These are phyloP conservation scores for Rutstroemia sp. DNA, from an alignment of 2,329 filamentous ascomycete genomes.

Conservation along the genomic window DNA sequence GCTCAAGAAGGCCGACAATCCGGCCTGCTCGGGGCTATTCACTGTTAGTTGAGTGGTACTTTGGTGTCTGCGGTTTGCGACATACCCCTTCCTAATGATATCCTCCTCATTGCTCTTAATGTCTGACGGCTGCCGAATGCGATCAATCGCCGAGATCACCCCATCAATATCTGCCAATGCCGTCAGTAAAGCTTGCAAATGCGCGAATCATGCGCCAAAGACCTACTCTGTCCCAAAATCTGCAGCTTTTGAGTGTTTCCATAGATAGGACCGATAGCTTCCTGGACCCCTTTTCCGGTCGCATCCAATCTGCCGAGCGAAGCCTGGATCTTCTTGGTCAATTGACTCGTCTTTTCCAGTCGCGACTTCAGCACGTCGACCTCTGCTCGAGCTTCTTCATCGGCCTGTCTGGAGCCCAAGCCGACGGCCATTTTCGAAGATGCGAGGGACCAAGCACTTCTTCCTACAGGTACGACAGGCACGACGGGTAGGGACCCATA, in stretches of 20 bases:
- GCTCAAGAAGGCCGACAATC: slow-evolving; percentile 75
- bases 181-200: slow-evolving; percentile 13
- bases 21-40: slow-evolving; percentile 66
- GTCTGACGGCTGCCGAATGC: slow-evolving; percentile 82
- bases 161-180: slow-evolving; percentile 65
- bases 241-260: slow-evolving; percentile 88
- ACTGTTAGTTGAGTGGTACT: slow-evolving; percentile 11
- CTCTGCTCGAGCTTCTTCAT: slow-evolving; percentile 62
- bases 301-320: slow-evolving; percentile 77
- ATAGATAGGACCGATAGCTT: slow-evolving; percentile 87
- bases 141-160: slow-evolving; percentile 79
- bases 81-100: slow-evolving; percentile 69
- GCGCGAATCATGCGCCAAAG: not conserved
- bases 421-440: slow-evolving; percentile 26
- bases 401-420: slow-evolving; percentile 31
- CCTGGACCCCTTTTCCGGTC: slow-evolving; percentile 82
- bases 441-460: slow-evolving; percentile 20
- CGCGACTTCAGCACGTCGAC: slow-evolving; percentile 64
- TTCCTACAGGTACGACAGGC: slow-evolving; percentile 6
- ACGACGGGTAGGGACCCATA: not conserved
- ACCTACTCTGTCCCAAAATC: slow-evolving; percentile 70
- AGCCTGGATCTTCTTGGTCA: slow-evolving; percentile 93
- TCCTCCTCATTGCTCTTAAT: slow-evolving; percentile 87
- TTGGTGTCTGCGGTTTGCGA: not conserved
- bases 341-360: slow-evolving; percentile 83